phyloP scores from a whole-genome alignment of 176 grass and related monocot genomes.

The Oryza punctata region DNA sequence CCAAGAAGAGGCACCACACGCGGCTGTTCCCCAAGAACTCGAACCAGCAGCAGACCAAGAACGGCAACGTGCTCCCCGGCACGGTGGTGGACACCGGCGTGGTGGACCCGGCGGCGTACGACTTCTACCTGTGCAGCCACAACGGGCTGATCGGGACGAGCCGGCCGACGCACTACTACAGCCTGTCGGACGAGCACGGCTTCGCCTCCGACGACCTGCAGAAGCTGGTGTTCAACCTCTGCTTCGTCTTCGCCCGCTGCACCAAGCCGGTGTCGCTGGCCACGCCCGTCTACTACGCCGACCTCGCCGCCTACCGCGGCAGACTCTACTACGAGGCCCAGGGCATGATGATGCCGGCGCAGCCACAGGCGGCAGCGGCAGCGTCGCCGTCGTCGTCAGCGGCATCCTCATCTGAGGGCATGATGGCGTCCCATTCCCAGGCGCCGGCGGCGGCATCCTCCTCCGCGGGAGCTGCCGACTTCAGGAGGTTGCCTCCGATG shows the following conservation, averaged over 20 bases:
- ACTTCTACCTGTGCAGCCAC: slow-evolving; percentile 79
- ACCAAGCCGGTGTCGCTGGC: slow-evolving; percentile 69
- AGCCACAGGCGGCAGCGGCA: slow-evolving; percentile 48
- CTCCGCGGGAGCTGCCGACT: neutral
- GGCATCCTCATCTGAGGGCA: slow-evolving; percentile 46
- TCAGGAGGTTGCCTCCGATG: slow-evolving; percentile 23
- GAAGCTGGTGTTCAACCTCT: slow-evolving; percentile 56
- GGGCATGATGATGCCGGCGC: slow-evolving; percentile 35
- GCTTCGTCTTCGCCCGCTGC: slow-evolving; percentile 62
- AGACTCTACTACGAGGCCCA: slow-evolving; percentile 51
- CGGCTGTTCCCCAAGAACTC: slow-evolving; percentile 46
- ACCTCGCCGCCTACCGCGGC: slow-evolving; percentile 56
- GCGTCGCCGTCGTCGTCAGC: slow-evolving; percentile 52
- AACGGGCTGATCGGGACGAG: slow-evolving; percentile 54
- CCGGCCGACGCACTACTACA: slow-evolving; percentile 66
- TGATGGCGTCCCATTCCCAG: slow-evolving; percentile 20
- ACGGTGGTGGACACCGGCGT: slow-evolving; percentile 59
- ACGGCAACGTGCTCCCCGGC: slow-evolving; percentile 50
- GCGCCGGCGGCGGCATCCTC: neutral
- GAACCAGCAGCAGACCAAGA: neutral
- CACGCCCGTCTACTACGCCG: slow-evolving; percentile 63
- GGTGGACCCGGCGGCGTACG: slow-evolving; percentile 42
- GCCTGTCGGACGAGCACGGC: slow-evolving; percentile 40
- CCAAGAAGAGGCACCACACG: slow-evolving; percentile 63
- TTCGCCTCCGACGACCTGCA: slow-evolving; percentile 53